Conservation (phyloP, 108 stramenopile genomes). For the Skeletonema costatum region DNA sequence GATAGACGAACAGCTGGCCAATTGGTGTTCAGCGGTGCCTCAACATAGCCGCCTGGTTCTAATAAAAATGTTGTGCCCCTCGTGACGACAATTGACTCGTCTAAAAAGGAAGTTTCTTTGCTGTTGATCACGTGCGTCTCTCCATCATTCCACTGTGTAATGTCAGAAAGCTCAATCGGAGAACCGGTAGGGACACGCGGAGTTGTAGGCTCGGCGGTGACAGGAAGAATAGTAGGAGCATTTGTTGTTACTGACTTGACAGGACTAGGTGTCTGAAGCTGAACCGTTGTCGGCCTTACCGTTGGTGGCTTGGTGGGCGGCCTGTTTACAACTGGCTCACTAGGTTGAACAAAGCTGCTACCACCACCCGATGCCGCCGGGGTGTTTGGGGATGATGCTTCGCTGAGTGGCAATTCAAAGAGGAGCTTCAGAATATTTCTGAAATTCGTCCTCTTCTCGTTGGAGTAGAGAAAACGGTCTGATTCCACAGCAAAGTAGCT, state of each 20-base stretch:
- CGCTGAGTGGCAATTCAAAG: conserved; percentile 19
- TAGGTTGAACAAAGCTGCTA: not conserved
- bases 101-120: conserved; percentile 15
- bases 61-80: conserved; percentile 6
- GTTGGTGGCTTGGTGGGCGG: not conserved
- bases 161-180: conserved; percentile 21
- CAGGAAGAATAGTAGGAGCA: not conserved
- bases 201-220: not conserved
- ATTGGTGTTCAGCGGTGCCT: conserved; percentile 14
- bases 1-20: conserved; percentile 36
- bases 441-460: conserved; percentile 22
- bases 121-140: not conserved
- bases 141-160: conserved; percentile 22
- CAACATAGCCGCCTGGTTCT: conserved; percentile 12
- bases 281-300: not conserved
- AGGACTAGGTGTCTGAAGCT: conserved; percentile 2
- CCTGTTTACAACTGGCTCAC: not conserved
- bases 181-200: conserved; percentile 6
- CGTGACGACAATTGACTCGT: conserved; percentile 23
- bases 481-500: conserved; percentile 5
- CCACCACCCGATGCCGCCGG: not conserved
- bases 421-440: conserved; percentile 26
- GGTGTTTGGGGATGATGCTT: not conserved
- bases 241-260: not conserved
- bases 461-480: conserved; percentile 5